Base-by-base conservation (phyloP, 192 early-diverging fungal genomes). In the Backusella australiensis region DNA sequence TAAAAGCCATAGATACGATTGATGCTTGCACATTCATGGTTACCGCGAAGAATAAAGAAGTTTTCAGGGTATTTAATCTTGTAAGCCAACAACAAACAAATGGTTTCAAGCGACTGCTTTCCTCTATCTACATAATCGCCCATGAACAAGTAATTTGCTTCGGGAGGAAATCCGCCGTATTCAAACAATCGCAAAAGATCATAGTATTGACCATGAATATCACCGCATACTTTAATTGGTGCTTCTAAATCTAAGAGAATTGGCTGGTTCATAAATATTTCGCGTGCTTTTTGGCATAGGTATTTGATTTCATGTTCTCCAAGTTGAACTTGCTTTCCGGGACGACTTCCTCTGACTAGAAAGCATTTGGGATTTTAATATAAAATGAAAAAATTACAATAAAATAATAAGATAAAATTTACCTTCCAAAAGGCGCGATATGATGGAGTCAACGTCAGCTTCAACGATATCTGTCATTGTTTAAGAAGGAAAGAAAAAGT, bases 41-140 rank as follows among this genome's bases (percentile, higher is more conserved):
- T 99, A 69, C 97, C 97, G 74, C 97, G 91, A 78, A 99, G 88
- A 81, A 99, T 94, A 87, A 99, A 99, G 83, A 99, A 99, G 90
- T 99, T 99, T 80, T 99, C 97, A 7, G 96, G 97, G 82, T 96
- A 99, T 89, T 99, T 99, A 89, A 99, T 99, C 82, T 99, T 98
- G 90, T 98, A 98, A 34, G 96, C 95, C 63, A 98, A 88, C 67
- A 98, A 86, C 71, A 98, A 86, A 78, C 97, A 97, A 79, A 98
- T 98, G 19, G 95, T 96, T 83, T 98, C 97, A 34, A 98, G 88
- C 35, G 94, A 97, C 84, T 98, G 97, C 80, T 98, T 98, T 76
- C 97, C 97, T 72, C 97, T 90, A 80, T 98, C 97, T 66, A 98
- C 97, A 85, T 98, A 98, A 80, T 98, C 97, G 39, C 97, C 97